phyloP scores from a whole-genome alignment of 2,329 filamentous ascomycete genomes.

The Paraphoma chrysanthemicola region DNA sequence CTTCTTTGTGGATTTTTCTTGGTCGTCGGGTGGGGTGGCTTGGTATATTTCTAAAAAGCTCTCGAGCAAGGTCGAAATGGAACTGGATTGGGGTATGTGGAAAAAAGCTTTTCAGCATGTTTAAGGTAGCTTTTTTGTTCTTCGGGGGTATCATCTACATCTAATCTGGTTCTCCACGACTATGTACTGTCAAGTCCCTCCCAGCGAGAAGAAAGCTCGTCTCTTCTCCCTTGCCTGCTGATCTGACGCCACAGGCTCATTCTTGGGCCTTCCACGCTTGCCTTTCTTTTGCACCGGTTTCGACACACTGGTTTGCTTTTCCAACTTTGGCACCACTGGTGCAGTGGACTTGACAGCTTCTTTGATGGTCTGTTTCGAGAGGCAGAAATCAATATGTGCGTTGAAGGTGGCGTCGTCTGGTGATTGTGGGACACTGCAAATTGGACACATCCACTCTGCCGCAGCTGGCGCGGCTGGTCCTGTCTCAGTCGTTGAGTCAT shows the following conservation, averaged over 20 bases:
- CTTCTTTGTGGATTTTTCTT: not conserved
- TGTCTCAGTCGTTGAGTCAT: slow-evolving; percentile 1
- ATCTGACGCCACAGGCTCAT: slow-evolving; percentile 22
- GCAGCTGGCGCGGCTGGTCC: slow-evolving; percentile 22
- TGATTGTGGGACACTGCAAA: slow-evolving; percentile 78
- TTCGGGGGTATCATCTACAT: not conserved
- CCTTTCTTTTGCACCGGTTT: slow-evolving; percentile 31
- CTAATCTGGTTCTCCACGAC: not conserved
- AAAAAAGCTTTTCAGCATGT: not conserved
- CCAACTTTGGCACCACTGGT: slow-evolving; percentile 7
- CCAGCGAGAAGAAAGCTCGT: slow-evolving; percentile 40
- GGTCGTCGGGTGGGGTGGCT: too few species aligned
- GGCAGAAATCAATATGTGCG: slow-evolving; percentile 88
- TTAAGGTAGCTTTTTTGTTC: not conserved
- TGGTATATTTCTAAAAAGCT: not conserved
- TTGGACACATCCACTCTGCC: slow-evolving; percentile 80
- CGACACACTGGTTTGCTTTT: slow-evolving; percentile 14
- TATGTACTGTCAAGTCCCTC: slow-evolving; percentile 1
- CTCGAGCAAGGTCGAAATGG: not conserved
- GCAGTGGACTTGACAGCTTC: slow-evolving; percentile 71
- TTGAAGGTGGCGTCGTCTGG: slow-evolving; percentile 83
- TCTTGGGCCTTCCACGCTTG: slow-evolving; percentile 39
- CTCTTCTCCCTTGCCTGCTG: slow-evolving; percentile 41
- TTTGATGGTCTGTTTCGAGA: slow-evolving; percentile 84
- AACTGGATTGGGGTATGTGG: not conserved